phyloP scores from a whole-genome alignment of 2,329 filamentous ascomycete species.

The Aureobasidium musti region DNA sequence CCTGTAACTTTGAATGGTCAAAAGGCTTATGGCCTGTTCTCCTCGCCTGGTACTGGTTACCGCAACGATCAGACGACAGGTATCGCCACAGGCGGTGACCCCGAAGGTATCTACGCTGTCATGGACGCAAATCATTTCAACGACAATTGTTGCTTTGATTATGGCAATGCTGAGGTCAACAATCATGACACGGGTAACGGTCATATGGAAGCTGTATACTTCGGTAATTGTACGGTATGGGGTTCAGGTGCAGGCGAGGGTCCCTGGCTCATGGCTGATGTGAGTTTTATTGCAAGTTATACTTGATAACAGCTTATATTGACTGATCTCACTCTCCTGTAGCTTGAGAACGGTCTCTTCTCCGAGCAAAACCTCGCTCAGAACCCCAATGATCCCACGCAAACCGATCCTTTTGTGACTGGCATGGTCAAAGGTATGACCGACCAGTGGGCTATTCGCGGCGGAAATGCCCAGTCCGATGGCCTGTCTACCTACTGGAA shows the following conservation, averaged over 20 bases:
- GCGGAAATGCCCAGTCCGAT: conserved; percentile 58
- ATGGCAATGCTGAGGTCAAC: conserved; percentile 48
- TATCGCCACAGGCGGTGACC: conserved; percentile 56
- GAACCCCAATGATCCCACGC: conserved; percentile 33
- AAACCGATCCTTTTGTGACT: conserved; percentile 62
- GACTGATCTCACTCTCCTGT: no score
- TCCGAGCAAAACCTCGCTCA: background rate
- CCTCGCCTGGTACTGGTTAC: conserved; percentile 64
- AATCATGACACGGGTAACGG: conserved; percentile 56
- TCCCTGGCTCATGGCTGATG: conserved; percentile 69
- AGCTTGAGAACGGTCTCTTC: conserved; percentile 32
- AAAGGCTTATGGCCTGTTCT: conserved; percentile 65
- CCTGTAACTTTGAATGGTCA: conserved; percentile 58
- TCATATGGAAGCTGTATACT: conserved; percentile 73
- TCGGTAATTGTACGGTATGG: conserved; percentile 57
- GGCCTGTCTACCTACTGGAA: conserved; percentile 44
- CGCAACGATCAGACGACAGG: conserved; percentile 59
- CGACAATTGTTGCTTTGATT: conserved; percentile 54
- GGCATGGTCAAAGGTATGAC: conserved; percentile 57
- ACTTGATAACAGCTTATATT: no score
- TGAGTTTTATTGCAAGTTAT: conserved; percentile 66
- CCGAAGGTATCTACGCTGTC: conserved; percentile 63
- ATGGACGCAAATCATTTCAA: conserved; percentile 64
- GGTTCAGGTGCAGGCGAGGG: conserved; percentile 60
- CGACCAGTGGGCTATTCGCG: conserved; percentile 61